These are phyloP conservation scores for Saxophila tyrrhenica DNA, from an alignment of 495 filamentous ascomycete species.

Conservation along the genomic window DNA sequence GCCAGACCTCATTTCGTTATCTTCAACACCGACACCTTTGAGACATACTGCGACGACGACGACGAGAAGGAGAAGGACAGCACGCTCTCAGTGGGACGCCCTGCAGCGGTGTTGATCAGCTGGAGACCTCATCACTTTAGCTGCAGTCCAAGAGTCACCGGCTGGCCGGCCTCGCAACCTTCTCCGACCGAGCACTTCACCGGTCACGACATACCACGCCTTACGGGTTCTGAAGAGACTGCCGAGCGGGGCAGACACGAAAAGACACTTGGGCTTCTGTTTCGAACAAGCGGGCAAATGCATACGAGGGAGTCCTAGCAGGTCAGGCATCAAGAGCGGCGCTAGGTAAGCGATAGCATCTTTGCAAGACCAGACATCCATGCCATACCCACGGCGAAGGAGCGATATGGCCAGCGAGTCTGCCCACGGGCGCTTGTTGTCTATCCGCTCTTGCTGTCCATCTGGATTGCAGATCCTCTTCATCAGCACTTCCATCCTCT, in stretches of 20 bases:
- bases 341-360: background rate
- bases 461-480: background rate
- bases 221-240: too few species aligned
- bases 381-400: background rate
- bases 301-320: background rate
- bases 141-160: slow-evolving; percentile 1
- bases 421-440: background rate
- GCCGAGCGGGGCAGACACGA: too few species aligned
- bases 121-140: background rate
- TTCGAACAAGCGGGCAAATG: background rate
- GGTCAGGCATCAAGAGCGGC: background rate
- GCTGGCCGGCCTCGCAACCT: background rate
- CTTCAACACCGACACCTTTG: background rate
- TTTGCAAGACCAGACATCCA: background rate
- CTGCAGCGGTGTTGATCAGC: background rate
- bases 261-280: too few species aligned
- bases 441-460: background rate
- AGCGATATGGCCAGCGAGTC: background rate
- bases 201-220: too few species aligned
- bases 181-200: background rate
- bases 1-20: background rate
- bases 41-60: background rate
- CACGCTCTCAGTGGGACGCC: background rate
- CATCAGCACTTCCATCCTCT: background rate
- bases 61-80: background rate